Percentiles rank a stretch among this genome's conserved stretches.
Evolutionary conservation across 805 yeast species (phyloP).

Genomic region (Metschnikowia noctiluminum): DNA sequence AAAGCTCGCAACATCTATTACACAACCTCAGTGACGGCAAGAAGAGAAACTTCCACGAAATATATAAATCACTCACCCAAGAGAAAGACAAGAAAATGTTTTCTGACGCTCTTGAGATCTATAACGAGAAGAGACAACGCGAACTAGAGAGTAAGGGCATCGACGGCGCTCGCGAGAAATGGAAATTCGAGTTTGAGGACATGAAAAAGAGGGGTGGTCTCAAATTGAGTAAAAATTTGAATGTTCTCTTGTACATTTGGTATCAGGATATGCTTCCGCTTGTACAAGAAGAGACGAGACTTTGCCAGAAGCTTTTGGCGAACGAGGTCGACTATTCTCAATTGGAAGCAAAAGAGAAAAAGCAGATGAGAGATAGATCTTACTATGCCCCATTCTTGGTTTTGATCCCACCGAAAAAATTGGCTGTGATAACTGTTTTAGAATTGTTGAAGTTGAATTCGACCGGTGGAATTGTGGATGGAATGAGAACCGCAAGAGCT

Average conservation of each 20-base stretch:
- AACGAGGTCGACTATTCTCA: conserved; percentile 17
- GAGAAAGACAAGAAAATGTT: conserved; percentile 48
- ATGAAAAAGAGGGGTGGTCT: conserved; percentile 56
- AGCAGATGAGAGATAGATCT: conserved; percentile 41
- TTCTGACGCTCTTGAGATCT: conserved; percentile 61
- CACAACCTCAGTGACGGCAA: conserved; percentile 31
- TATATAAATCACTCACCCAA: conserved; percentile 51
- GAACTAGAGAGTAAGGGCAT: conserved; percentile 73
- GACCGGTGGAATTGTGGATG: conserved; percentile 72
- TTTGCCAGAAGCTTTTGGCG: conserved; percentile 46
- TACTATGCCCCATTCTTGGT: conserved; percentile 75
- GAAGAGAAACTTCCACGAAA: conserved; percentile 62
- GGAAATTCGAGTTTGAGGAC: conserved; percentile 81
- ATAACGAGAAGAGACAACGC: conserved; percentile 74
- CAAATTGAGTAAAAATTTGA: conserved; percentile 56
- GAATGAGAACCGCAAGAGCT: conserved; percentile 81
- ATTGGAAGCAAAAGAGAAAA: conserved; percentile 16
- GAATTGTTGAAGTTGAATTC: conserved; percentile 74
- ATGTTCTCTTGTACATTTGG: conserved; percentile 83
- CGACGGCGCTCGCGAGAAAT: conserved; percentile 81
- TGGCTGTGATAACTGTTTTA: conserved; percentile 79
- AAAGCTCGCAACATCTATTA: conserved; percentile 24
- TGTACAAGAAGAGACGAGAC: conserved; percentile 60
- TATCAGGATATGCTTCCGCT: conserved; percentile 67
- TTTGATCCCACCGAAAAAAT: conserved; percentile 71